phyloP scores from a whole-genome alignment of 768 basidiomycete genomes.

The Rossbeevera mucosa region DNA sequence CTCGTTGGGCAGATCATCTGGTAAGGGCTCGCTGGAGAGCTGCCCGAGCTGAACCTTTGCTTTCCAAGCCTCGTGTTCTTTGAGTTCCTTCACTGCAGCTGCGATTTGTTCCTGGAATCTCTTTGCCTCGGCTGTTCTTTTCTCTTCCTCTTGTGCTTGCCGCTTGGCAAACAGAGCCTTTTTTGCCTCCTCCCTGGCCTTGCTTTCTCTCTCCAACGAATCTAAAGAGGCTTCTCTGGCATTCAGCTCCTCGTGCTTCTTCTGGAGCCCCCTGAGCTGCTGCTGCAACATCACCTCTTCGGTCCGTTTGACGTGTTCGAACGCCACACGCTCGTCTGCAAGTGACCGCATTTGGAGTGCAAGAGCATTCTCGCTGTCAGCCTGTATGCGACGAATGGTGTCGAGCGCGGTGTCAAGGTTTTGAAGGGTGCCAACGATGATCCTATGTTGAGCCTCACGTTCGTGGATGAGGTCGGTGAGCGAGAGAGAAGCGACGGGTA shows the following conservation, averaged over 20 bases:
- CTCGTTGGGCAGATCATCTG: constrained; percentile 16
- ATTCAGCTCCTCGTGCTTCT: constrained; percentile 16
- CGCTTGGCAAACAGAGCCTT: constrained; percentile 15
- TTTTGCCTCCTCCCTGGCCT: constrained; percentile 23
- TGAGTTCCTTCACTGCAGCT: constrained; percentile 16
- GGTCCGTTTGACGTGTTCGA: constrained; percentile 17
- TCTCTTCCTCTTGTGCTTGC: constrained; percentile 27
- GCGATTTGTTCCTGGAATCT: constrained; percentile 19
- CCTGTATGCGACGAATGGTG: constrained; percentile 9
- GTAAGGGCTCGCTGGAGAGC: neutral
- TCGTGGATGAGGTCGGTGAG: constrained; percentile 6
- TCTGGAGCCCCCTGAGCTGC: constrained; percentile 18
- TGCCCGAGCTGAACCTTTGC: constrained; percentile 1
- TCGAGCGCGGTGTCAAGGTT: constrained; percentile 7
- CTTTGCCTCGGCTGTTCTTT: constrained; percentile 12
- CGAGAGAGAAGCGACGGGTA: neutral
- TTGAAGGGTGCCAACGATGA: constrained; percentile 13
- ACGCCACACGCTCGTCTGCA: constrained; percentile 19
- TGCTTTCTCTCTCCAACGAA: constrained; percentile 23
- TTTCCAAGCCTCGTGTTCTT: constrained; percentile 8
- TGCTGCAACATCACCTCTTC: constrained; percentile 18
- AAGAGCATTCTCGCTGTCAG: constrained; percentile 16
- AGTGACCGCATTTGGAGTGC: constrained; percentile 7
- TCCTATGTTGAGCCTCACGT: constrained; percentile 4
- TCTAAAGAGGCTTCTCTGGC: constrained; percentile 16